Conservation (phyloP, 2,329 filamentous ascomycete genomes). For the Pseudogymnoascus sp. region DNA sequence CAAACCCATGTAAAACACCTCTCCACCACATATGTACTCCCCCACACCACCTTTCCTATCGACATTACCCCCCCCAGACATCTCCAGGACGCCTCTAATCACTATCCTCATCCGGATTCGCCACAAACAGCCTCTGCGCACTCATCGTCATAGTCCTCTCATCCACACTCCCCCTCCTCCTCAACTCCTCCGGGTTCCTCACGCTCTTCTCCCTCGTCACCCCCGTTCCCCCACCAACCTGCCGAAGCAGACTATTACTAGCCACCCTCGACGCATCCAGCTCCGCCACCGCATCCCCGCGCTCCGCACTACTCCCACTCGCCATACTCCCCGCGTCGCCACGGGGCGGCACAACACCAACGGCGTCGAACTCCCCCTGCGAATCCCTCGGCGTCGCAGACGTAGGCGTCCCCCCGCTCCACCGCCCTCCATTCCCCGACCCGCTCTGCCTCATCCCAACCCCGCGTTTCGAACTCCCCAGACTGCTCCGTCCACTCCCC, state of each 20-base stretch:
- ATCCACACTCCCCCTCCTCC: slow-evolving; percentile 73
- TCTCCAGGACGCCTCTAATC: slow-evolving; percentile 17
- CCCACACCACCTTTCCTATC: no score
- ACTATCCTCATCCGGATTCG: slow-evolving; percentile 61
- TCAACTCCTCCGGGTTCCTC: slow-evolving; percentile 64
- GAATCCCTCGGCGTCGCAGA: not conserved
- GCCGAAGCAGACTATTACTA: slow-evolving; percentile 51
- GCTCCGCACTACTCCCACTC: slow-evolving; percentile 36
- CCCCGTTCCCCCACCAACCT: slow-evolving; percentile 41
- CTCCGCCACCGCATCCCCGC: slow-evolving; percentile 54
- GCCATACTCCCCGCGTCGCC: not conserved
- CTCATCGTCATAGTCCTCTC: slow-evolving; percentile 62
- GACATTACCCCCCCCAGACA: not conserved
- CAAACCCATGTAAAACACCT: not conserved
- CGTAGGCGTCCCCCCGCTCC: not conserved
- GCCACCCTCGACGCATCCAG: slow-evolving; percentile 46
- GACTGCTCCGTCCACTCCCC: slow-evolving; percentile 66
- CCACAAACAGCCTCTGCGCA: slow-evolving; percentile 70
- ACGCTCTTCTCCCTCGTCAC: slow-evolving; percentile 58
- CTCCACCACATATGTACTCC: not conserved
- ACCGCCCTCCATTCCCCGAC: not conserved
- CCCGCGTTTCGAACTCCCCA: slow-evolving; percentile 30
- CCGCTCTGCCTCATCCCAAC: not conserved
- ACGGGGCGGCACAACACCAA: not conserved
- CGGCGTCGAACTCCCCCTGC: not conserved